Percentiles rank a stretch among this genome's conserved stretches.
phyloP scores from a whole-genome alignment of 805 yeast genomes.

The Yamadazyma kitorensis region DNA sequence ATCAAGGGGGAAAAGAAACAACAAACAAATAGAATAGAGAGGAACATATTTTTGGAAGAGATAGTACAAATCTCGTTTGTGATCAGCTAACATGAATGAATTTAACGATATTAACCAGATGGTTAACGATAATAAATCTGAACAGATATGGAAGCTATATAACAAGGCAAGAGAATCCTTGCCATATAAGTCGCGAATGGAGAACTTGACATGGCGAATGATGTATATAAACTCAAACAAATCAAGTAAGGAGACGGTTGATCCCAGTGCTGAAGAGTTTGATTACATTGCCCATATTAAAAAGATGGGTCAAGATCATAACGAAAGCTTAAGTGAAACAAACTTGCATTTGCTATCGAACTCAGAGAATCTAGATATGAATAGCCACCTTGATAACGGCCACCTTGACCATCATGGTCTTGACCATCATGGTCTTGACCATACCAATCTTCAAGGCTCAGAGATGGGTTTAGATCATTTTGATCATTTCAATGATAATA shows the following conservation, averaged over 20 bases:
- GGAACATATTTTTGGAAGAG: no score
- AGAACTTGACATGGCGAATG: slow-evolving; percentile 85
- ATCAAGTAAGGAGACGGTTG: slow-evolving; percentile 18
- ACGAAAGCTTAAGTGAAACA: background rate
- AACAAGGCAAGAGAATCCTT: slow-evolving; percentile 68
- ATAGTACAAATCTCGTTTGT: no score
- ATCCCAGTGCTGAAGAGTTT: slow-evolving; percentile 53
- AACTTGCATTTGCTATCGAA: no score
- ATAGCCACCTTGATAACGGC: no score
- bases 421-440: no score
- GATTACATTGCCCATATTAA: slow-evolving; percentile 65
- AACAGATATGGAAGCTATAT: slow-evolving; percentile 74
- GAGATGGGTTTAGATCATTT: no score
- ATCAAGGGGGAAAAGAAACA: no score
- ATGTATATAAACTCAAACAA: slow-evolving; percentile 49
- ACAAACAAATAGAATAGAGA: no score
- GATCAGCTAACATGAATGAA: no score
- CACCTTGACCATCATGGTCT: no score
- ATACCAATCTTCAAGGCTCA: no score
- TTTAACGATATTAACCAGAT: slow-evolving; percentile 4
- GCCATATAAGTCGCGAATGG: slow-evolving; percentile 76
- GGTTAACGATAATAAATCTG: slow-evolving; percentile 14
- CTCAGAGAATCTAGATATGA: no score
- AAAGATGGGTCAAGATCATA: slow-evolving; percentile 45
- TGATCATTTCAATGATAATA: slow-evolving; percentile 2